These are phyloP conservation scores for Ilyonectria robusta DNA, from an alignment of 2,329 filamentous ascomycete genomes.

Conservation along the genomic window DNA sequence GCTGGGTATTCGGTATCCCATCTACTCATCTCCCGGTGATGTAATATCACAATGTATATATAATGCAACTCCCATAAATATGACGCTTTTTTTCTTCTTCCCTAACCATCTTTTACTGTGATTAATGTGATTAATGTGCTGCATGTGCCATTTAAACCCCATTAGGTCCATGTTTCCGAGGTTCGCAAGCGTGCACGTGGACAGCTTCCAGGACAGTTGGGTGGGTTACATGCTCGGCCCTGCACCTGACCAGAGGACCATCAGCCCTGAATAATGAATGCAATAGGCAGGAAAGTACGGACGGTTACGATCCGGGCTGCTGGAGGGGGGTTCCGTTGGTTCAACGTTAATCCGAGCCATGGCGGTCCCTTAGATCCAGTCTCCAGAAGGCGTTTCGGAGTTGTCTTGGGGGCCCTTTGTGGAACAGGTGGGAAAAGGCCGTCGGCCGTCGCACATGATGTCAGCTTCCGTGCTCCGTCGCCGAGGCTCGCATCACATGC, in stretches of 20 bases:
- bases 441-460: slow-evolving; percentile 37
- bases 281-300: too few species aligned
- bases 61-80: slow-evolving; percentile 11
- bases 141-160: background rate
- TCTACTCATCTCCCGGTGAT: slow-evolving; percentile 20
- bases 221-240: background rate
- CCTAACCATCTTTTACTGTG: background rate
- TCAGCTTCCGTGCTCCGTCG: slow-evolving; percentile 35
- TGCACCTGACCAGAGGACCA: background rate
- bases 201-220: background rate
- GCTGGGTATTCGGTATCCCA: background rate
- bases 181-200: background rate
- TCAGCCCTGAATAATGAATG: too few species aligned
- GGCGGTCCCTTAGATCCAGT: background rate
- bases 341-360: too few species aligned
- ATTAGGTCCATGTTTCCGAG: background rate
- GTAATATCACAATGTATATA: slow-evolving; percentile 23
- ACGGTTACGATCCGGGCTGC: too few species aligned
- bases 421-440: too few species aligned
- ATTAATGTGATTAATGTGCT: background rate
- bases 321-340: too few species aligned
- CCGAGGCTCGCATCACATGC: slow-evolving; percentile 54
- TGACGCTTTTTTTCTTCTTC: background rate
- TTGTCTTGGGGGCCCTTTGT: too few species aligned
- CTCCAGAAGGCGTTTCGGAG: slow-evolving; percentile 10